Evolutionary conservation across 768 basidiomycete species (phyloP), one percentile per base, ranked within the genome.

Genomic region (Rhodosporidiobolus odoratus): DNA sequence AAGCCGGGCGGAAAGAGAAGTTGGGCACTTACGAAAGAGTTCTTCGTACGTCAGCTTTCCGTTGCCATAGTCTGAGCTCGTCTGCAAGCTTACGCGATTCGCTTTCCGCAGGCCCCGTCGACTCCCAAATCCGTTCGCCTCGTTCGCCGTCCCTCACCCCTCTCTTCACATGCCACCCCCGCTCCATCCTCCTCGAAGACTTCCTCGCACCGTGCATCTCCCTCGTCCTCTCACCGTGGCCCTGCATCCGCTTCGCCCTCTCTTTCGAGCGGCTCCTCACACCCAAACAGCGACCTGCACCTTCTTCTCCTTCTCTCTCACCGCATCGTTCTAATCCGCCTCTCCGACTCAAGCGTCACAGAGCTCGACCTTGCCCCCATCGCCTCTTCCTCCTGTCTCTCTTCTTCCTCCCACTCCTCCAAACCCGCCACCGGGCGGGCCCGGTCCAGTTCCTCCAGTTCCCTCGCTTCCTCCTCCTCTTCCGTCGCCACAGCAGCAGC

Each of bases 71-170:
- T 5, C 6, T 5, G 2, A n/a, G 19, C 48, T 50, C n/a, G 23
- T 25, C 45, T 17, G 17, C 9, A 5, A 19, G 13, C 58, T 35
- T 4, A 41, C 38, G 3, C 8, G n/a, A 1, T 9, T 34, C 15
- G 17, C 16, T 45, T 4, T 7, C 1, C 9, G 16, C 68, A 73
- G 71, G 66, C 71, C 10, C 71, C 71, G 0, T 27, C 71, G 1
- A 66, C 71, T 2, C 71, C 71, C 15, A 54, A 54, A 3, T 68
- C 65, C 41, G 2, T 73, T n/a, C 41, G 35, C 23, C 67, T 73
- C 54, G 35, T 73, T n/a, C 52, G 62, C n/a, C 52, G 52, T 23
- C 38, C 58, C 34, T 25, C 60, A 37, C 45, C 5, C n/a, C 23
- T n/a, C 25, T 27, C 34, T 35, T 32, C 10, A 7, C 25, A 10